These are phyloP conservation scores for Massarina eburnea DNA, from an alignment of 2,329 filamentous ascomycete species.

Conservation along the genomic window DNA sequence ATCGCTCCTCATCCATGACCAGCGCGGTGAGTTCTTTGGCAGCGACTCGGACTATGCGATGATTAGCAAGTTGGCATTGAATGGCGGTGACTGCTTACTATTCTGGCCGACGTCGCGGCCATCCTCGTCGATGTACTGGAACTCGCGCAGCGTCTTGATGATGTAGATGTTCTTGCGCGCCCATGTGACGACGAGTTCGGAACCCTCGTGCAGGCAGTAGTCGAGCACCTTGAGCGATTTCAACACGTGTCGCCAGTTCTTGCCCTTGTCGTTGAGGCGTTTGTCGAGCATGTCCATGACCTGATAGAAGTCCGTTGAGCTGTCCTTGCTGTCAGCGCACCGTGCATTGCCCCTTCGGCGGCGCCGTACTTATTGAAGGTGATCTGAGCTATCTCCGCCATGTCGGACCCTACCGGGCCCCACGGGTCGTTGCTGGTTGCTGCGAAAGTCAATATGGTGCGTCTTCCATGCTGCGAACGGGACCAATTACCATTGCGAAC, in stretches of 20 bases:
- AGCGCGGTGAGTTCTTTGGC: constrained; percentile 94
- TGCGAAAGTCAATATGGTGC: constrained; percentile 47
- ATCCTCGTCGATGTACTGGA: constrained; percentile 95
- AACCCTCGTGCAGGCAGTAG: constrained; percentile 96
- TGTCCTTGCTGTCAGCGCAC: constrained; percentile 45
- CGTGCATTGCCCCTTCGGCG: constrained; percentile 2
- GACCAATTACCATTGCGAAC: constrained; percentile 55
- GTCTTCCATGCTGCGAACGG: not conserved
- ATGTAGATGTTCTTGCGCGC: constrained; percentile 97
- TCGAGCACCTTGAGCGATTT: constrained; percentile 98
- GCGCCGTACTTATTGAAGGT: constrained; percentile 89
- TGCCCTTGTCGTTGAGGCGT: constrained; percentile 96
- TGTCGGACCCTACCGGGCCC: constrained; percentile 96
- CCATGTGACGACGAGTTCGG: constrained; percentile 95
- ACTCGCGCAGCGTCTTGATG: constrained; percentile 97
- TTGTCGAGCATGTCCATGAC: constrained; percentile 99
- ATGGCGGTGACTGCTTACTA: constrained; percentile 59
- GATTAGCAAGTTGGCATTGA: constrained; percentile 17
- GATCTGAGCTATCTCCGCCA: constrained; percentile 97
- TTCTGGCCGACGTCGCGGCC: constrained; percentile 94
- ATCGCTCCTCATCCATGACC: constrained; percentile 88
- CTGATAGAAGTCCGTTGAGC: constrained; percentile 96
- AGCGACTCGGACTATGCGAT: constrained; percentile 76
- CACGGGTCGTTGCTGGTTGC: constrained; percentile 98
- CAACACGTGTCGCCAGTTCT: constrained; percentile 98